These are phyloP conservation scores for Venturia aucupariae DNA, from an alignment of 2,329 filamentous ascomycete genomes.

Conservation along the genomic window DNA sequence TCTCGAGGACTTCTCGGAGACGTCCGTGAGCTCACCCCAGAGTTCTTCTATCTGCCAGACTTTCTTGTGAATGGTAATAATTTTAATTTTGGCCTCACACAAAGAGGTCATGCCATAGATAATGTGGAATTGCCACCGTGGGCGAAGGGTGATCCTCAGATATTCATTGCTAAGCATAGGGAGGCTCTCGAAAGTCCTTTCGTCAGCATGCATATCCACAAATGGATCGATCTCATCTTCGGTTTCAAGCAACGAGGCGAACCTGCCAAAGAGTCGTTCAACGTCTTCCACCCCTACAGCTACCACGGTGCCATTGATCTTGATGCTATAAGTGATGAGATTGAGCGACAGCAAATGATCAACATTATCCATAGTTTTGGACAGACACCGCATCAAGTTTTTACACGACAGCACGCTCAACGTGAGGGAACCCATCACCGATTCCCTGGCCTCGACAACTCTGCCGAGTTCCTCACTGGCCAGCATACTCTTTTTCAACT, in stretches of 20 bases:
- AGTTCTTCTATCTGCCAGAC: conserved; percentile 95
- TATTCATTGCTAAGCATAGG: conserved; percentile 93
- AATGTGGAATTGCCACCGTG: conserved; percentile 85
- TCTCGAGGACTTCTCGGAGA: conserved; percentile 87
- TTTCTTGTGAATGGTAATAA: conserved; percentile 90
- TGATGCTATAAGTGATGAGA: conserved; percentile 79
- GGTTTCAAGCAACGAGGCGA: conserved; percentile 91
- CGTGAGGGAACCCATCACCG: conserved; percentile 60
- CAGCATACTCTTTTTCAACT: conserved; percentile 65
- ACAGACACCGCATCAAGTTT: conserved; percentile 93
- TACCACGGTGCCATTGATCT: conserved; percentile 91
- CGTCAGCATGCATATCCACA: conserved; percentile 79
- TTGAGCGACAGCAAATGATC: conserved; percentile 80
- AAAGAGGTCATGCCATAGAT: conserved; percentile 71
- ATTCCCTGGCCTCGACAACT: conserved; percentile 63
- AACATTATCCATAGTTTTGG: conserved; percentile 98
- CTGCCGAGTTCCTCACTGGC: conserved; percentile 67
- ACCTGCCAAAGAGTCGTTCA: conserved; percentile 79
- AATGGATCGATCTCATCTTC: conserved; percentile 95
- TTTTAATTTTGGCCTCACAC: conserved; percentile 85
- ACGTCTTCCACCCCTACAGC: conserved; percentile 92
- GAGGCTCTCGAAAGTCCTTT: conserved; percentile 90
- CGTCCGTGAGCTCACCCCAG: conserved; percentile 86
- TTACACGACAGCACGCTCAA: conserved; percentile 68
- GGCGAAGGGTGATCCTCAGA: conserved; percentile 92